Conservation (phyloP, 2,329 filamentous ascomycete species). For the Ophiostoma tasmaniense region DNA sequence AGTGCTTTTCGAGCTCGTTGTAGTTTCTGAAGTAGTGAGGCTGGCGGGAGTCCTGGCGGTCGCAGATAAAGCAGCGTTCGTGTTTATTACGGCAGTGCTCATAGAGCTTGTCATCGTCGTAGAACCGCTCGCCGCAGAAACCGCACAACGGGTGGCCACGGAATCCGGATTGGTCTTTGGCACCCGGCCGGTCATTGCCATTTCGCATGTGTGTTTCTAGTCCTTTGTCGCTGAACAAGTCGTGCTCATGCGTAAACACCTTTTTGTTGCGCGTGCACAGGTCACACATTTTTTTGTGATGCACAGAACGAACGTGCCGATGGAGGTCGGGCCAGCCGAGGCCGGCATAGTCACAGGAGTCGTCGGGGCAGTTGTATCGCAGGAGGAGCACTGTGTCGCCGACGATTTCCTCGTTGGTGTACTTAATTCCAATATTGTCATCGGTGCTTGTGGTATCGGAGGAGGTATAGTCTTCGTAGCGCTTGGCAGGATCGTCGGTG, state of each 20-base stretch:
- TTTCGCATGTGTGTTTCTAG: slow-evolving; percentile 80
- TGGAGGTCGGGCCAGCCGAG: slow-evolving; percentile 51
- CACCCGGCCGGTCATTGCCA: slow-evolving; percentile 84
- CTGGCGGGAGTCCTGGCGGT: slow-evolving; percentile 57
- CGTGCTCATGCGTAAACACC: slow-evolving; percentile 96
- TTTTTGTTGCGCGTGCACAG: slow-evolving; percentile 91
- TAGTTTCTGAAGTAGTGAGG: slow-evolving; percentile 93
- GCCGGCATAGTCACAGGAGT: slow-evolving; percentile 71
- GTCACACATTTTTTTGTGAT: slow-evolving; percentile 86
- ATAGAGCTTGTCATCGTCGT: slow-evolving; percentile 91
- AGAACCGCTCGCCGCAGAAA: slow-evolving; percentile 88
- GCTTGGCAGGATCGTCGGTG: slow-evolving; percentile 73
- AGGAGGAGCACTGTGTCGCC: slow-evolving; percentile 83
- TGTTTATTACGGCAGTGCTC: slow-evolving; percentile 89
- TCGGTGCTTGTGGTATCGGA: slow-evolving; percentile 70
- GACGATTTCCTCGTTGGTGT: slow-evolving; percentile 79
- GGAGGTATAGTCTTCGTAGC: slow-evolving; percentile 69
- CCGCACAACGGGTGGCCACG: slow-evolving; percentile 90
- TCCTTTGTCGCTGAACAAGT: slow-evolving; percentile 74
- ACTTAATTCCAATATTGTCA: slow-evolving; percentile 82
- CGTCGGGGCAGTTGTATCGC: slow-evolving; percentile 89
- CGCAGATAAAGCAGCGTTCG: slow-evolving; percentile 91
- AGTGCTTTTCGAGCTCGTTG: slow-evolving; percentile 76
- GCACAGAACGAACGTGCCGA: slow-evolving; percentile 71
- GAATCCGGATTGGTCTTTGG: slow-evolving; percentile 88